Percentiles rank a stretch among this genome's conserved stretches.
Conservation (phyloP, 2,329 filamentous ascomycete species). For the Xylaria sp. region DNA sequence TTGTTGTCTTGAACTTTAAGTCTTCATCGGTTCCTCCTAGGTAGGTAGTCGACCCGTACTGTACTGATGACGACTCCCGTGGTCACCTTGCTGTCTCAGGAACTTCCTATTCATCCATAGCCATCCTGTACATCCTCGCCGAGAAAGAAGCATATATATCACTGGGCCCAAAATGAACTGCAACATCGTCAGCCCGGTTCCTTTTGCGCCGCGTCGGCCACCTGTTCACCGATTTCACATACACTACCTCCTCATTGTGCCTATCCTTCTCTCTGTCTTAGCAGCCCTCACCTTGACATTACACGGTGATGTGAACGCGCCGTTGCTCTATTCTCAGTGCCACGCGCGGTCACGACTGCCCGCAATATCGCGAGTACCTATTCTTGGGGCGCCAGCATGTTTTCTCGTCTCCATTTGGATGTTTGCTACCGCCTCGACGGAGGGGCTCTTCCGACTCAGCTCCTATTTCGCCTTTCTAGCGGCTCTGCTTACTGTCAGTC, state of each 20-base stretch:
- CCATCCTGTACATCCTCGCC: not conserved
- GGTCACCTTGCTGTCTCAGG: not conserved
- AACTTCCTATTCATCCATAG: no score
- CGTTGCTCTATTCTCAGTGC: slow-evolving; percentile 60
- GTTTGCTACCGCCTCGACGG: slow-evolving; percentile 49
- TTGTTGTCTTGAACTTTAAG: slow-evolving; percentile 3
- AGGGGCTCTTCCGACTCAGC: slow-evolving; percentile 49
- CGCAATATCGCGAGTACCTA: slow-evolving; percentile 50
- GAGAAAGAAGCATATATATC: not conserved
- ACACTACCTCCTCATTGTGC: slow-evolving; percentile 57
- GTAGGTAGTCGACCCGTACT: not conserved
- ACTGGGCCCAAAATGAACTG: no score
- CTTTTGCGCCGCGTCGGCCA: slow-evolving; percentile 42
- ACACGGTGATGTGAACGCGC: slow-evolving; percentile 57
- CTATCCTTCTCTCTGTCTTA: slow-evolving; percentile 52
- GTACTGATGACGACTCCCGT: not conserved
- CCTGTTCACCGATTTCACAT: slow-evolving; percentile 61
- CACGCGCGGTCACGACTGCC: slow-evolving; percentile 54
- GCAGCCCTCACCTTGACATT: slow-evolving; percentile 51
- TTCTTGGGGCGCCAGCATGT: slow-evolving; percentile 54
- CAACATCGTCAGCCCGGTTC: no score
- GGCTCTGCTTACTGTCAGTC: slow-evolving; percentile 55
- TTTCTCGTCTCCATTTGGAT: slow-evolving; percentile 58
- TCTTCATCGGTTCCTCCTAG: no score
- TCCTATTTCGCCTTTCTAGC: slow-evolving; percentile 52